Percentiles rank a stretch among this genome's conserved stretches.
Conservation (phyloP, 192 early-diverging fungal genomes). For the Backusella mclennaniae region DNA sequence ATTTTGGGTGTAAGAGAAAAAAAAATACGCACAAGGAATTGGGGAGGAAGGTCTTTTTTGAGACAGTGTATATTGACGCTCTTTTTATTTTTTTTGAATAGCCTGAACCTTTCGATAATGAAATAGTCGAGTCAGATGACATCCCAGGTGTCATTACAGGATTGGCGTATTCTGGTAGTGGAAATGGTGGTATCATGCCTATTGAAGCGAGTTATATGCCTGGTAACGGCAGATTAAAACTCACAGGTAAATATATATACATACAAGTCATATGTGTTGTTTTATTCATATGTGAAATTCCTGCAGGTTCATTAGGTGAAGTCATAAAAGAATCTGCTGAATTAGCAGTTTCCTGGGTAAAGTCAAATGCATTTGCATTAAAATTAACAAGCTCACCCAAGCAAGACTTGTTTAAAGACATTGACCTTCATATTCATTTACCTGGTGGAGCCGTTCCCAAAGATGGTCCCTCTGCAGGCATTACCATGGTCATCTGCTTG, state of each 20-base stretch:
- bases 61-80: constrained; percentile 9
- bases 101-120: constrained; percentile 65
- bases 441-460: constrained; percentile 80
- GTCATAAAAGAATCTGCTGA: constrained; percentile 85
- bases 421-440: constrained; percentile 82
- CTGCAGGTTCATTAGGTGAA: constrained; percentile 66
- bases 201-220: constrained; percentile 81
- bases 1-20: constrained; percentile 59
- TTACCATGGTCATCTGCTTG: constrained; percentile 68
- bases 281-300: not conserved
- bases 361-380: constrained; percentile 58
- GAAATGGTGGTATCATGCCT: constrained; percentile 70
- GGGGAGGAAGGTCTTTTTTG: not conserved
- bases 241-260: constrained; percentile 51
- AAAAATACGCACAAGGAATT: not conserved
- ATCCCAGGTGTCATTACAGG: constrained; percentile 77
- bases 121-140: constrained; percentile 47
- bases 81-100: not conserved
- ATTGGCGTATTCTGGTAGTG: constrained; percentile 74
- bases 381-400: constrained; percentile 52
- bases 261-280: not conserved
- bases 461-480: constrained; percentile 72
- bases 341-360: constrained; percentile 74
- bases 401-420: constrained; percentile 22
- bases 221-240: constrained; percentile 63